Evolutionary conservation across 805 yeast genomes (phyloP).

Genomic region (Tetrapisispora taiwanensis): DNA sequence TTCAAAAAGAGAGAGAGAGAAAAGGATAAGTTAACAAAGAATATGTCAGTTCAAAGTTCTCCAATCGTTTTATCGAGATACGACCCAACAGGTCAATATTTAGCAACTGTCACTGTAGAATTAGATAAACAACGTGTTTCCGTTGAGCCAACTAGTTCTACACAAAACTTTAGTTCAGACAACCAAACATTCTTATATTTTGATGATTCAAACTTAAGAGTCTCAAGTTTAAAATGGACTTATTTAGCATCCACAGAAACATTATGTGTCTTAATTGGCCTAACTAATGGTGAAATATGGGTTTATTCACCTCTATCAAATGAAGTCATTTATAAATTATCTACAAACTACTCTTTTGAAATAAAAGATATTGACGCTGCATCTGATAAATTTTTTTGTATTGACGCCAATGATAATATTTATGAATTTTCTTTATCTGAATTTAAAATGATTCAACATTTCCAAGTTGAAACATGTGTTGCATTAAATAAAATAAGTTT

Average conservation of each 20-base stretch:
- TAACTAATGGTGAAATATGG: conserved; percentile 53
- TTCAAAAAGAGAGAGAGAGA: no score
- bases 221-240: conserved; percentile 20
- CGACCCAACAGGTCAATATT: conserved; percentile 51
- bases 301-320: conserved; percentile 60
- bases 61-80: conserved; percentile 35
- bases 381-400: conserved; percentile 41
- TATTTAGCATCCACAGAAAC: conserved; percentile 29
- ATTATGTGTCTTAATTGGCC: conserved; percentile 47
- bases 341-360: conserved; percentile 36
- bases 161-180: conserved; percentile 32
- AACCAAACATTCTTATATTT: conserved; percentile 26
- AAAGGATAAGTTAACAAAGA: not conserved
- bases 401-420: conserved; percentile 48
- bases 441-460: conserved; percentile 34
- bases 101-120: conserved; percentile 57
- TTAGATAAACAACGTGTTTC: conserved; percentile 62
- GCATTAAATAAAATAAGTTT: conserved; percentile 23
- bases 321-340: conserved; percentile 43
- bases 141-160: conserved; percentile 41
- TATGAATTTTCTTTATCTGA: conserved; percentile 51
- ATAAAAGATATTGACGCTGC: conserved; percentile 38
- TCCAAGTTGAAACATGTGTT: conserved; percentile 31
- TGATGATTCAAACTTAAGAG: conserved; percentile 18
- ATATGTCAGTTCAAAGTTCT: conserved; percentile 4